Evolutionary conservation across 306 rosid genomes (phyloP), one percentile per base, ranked within the genome.

Genomic region (Arachis stenosperma): DNA sequence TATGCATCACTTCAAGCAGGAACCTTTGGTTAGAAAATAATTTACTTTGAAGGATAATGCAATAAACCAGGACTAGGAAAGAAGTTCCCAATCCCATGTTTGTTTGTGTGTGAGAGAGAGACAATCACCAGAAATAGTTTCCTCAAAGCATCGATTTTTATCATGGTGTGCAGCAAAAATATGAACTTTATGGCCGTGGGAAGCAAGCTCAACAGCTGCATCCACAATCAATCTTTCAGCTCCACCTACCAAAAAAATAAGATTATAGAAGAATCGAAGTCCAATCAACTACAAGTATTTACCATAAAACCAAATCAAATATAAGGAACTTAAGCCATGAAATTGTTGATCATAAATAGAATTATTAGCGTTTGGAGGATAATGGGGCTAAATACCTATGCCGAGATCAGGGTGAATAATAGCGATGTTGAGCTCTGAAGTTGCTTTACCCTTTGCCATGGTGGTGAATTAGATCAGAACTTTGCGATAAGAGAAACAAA

Each of bases 371-470:
- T 3, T 33, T 13, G 12, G 61, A 54, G 71, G 70, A 43, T 0
- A 74, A 12, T 15, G 27, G 39, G 29, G 44, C 48, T 67, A 70
- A 33, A 6, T 81, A 89, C 98, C 94, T 70, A 94, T 94, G 36
- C 98, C 98, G 73, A 94, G 91, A 87, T 93, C 97, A 1, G 97
- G 98, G 68, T 91, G 97, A 74, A 93, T 79, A 51, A 93, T 82
- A 9, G 97, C 94, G 5, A 89, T 86, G 65, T 81, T 93, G 75
- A 86, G 41, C 81, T 86, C 88, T 17, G 87, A 77, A 75, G 56
- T 40, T 6, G 76, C 37, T 6, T 76, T 42, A 75, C 40, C 81
- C 82, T 74, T 75, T 15, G 81, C 84, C 91, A 86, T 83, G 50
- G 3, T 12, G 36, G 14, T 6, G 3, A n/a, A 8, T 37, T 22